Evolutionary conservation across 106 monocot genomes (phyloP), one percentile per base, ranked within the genome.

Genomic region (Dendrobium chrysotoxum): DNA sequence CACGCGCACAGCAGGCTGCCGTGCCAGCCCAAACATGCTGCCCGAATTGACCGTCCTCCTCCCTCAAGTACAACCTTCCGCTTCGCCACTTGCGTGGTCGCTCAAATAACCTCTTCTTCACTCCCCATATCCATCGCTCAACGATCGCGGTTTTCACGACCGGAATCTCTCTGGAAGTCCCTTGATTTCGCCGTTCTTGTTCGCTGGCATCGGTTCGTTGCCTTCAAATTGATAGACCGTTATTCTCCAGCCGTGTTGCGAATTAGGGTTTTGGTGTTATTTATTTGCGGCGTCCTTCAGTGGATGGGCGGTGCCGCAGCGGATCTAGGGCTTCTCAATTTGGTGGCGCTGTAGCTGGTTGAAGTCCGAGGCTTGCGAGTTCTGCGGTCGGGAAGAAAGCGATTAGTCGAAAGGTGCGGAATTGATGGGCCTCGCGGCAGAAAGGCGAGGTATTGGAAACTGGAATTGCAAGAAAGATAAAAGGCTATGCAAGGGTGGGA

Each of bases 401-500:
- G 46, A 41, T 50, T 79, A 35, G 26, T 31, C 7, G 41, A 54
- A 38, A 64, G 40, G 54, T 3, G 13, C 12, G 75, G 81, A 40
- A 76, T 84, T 84, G 85, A 82, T 84, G 85, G 54, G 81, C 76
- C 72, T 30, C 46, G 72, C 53, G 12, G 40, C 31, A 44, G 85
- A 79, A 78, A 61, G 42, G 66, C 83, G 84, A 77, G 76, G 74
- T 74, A 57, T 80, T 73, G 82, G 75, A 80, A 67, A 7, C n/a
- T n/a, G 65, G 4, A 26, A 55, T 58, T 68, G 53, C 12, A 78
- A 84, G 67, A 84, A 86, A 53, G 88, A 91, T 88, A 88, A 82
- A 78, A 80, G 86, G 82, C 54, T 87, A 92, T 87, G 92, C 89
- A 89, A 85, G 91, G 91, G 85, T 67, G 81, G 85, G 89, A 85